Base-by-base conservation (phyloP, 2,329 filamentous ascomycete species). In the Ophiostoma montium region DNA sequence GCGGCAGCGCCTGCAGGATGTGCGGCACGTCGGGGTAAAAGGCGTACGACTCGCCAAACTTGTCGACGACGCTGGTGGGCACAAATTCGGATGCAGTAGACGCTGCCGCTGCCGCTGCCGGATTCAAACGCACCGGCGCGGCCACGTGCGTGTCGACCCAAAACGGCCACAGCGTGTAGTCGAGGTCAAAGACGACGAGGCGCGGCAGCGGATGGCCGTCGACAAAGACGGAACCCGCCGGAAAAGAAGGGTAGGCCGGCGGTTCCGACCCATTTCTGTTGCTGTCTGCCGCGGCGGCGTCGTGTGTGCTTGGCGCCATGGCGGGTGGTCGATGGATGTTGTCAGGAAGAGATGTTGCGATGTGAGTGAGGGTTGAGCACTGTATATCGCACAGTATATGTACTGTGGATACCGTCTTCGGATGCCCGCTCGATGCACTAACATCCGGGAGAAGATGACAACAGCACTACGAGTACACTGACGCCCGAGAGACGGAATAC, bases 161-260 rank as follows among this genome's bases (percentile, higher is more conserved):
- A 67, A 95, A 95, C 5, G 89, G 88, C 92, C 90, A 96, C n/a
- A 96, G 74, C 70, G 92, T 96, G 72, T 95, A 96, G 72, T 96
- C 90, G 54, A 96, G 78, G 64, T 96, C 92, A 68, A 96, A 95
- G 55, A 92, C 85, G 58, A 96, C 75, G 57, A 95, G 74, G 53
- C 82, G 80, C 0, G 89, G 89, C 1, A 95, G 75, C 0, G 87
- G 85, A 0, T 80, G 75, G 38, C 78, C 65, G 63, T 76, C 71
- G 56, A 62, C 15, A 36, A 50, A 46, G 43, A 50, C 48, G 2
- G 48, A 50, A 15, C 33, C 48, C 3, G 43, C 15, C 15, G 36
- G 48, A n/a, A 50, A 50, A 6, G 42, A 50, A 6, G 42, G 43
- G 19, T 35, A 27, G 42, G 16, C 35, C 15, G 30, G 27, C 2